Conservation (phyloP, 2,329 filamentous ascomycete species). For the Colletotrichum shisoi region DNA sequence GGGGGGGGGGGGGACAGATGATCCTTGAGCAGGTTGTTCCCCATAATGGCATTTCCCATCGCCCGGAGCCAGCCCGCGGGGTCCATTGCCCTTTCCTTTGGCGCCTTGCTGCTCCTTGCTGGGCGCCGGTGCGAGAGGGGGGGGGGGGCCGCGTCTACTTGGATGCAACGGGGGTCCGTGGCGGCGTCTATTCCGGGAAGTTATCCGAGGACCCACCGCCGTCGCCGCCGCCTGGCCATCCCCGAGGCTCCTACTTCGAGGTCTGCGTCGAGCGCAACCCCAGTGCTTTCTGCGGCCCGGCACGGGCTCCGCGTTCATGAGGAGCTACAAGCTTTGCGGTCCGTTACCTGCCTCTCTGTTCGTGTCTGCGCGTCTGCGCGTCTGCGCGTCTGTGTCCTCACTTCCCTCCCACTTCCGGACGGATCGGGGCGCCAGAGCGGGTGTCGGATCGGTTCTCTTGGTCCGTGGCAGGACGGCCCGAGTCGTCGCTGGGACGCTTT, state of each 20-base stretch:
- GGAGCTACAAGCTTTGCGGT: not conserved
- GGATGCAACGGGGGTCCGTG: not conserved
- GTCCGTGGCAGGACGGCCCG: constrained; percentile 6
- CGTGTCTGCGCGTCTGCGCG: not conserved
- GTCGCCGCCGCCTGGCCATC: not conserved
- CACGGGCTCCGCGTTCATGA: not conserved
- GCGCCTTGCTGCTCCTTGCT: not conserved
- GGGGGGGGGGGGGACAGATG: too few species aligned
- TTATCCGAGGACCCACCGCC: not conserved
- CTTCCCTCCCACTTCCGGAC: not conserved
- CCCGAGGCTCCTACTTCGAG: not conserved
- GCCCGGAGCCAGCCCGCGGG: not conserved
- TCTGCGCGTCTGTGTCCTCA: not conserved
- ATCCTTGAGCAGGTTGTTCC: not conserved
- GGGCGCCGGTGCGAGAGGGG: too few species aligned
- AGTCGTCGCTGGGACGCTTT: not conserved
- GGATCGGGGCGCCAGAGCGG: not conserved
- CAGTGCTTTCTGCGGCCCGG: not conserved
- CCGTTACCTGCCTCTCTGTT: not conserved
- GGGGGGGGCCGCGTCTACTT: not conserved
- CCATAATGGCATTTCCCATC: not conserved
- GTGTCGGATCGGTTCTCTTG: not conserved
- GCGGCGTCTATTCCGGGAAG: not conserved
- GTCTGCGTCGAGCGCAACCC: not conserved
- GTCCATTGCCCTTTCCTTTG: not conserved